phyloP scores from a whole-genome alignment of 208 protist species.

The Trypanosoma conorhini region DNA sequence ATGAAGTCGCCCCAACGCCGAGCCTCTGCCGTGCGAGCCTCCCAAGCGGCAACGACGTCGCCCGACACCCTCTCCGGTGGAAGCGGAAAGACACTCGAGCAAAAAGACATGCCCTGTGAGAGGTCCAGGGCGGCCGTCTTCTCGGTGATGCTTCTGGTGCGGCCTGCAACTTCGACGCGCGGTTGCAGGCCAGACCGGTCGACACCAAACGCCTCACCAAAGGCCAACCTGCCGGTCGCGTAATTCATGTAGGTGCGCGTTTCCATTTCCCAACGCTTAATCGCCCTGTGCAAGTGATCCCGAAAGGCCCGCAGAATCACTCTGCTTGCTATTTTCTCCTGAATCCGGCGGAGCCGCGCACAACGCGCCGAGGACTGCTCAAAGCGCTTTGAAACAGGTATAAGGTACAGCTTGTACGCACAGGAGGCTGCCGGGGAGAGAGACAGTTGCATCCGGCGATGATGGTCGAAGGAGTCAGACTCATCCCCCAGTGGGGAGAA shows the following conservation, averaged over 20 bases:
- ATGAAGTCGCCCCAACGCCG: conserved; percentile 40
- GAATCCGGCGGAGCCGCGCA: conserved; percentile 27
- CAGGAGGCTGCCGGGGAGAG: background rate
- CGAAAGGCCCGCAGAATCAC: conserved; percentile 38
- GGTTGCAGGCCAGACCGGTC: background rate
- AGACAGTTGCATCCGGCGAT: background rate
- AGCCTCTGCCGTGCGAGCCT: conserved; percentile 6
- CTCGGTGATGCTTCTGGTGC: background rate
- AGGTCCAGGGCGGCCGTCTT: background rate
- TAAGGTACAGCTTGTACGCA: background rate
- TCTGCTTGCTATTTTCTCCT: conserved; percentile 37
- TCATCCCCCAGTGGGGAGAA: background rate
- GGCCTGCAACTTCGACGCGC: background rate
- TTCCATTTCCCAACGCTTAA: conserved; percentile 27
- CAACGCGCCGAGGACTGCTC: background rate
- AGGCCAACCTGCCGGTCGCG: conserved; percentile 24
- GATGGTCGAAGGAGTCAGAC: background rate
- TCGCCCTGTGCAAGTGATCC: conserved; percentile 4
- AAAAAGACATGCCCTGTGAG: background rate
- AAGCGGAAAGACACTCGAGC: conserved; percentile 3
- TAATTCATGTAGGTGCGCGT: conserved; percentile 19
- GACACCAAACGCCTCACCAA: conserved; percentile 1
- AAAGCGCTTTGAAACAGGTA: background rate
- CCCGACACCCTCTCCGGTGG: conserved; percentile 8
- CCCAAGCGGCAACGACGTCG: conserved; percentile 21